Base-by-base conservation (phyloP, 1,284 basidiomycete species). In the Inonotus hispidus region DNA sequence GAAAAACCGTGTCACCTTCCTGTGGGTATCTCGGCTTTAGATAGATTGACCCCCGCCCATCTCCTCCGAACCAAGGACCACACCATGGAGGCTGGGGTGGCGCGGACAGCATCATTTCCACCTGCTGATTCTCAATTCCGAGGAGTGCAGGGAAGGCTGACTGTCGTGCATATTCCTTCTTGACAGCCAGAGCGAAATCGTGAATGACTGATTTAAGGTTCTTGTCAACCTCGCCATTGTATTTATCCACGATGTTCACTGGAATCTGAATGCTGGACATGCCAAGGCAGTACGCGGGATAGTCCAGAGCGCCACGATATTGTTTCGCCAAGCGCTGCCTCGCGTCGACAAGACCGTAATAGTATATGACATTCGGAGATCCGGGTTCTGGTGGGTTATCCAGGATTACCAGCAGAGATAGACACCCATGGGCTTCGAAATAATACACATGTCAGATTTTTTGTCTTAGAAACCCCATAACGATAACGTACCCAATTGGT, bases 11-110 rank as follows among this genome's bases (percentile, higher is more conserved):
- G 27, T 49, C 27, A 19, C 53, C 54, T 13, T 56, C 37, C 21
- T 58, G 32, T 13, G 55, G 43, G 56, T 65, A 62, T 41, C 38
- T 53, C n/a, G 61, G 50, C 21, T 43, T 37, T 13, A 66, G 53
- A 25, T 58, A 54, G n/a, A 16, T 43, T 14, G 59, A 53, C 6
- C 65, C 64, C 10, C 32, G 27, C 2, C 65, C 65, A 39, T 66
- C 65, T 21, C 61, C 65, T n/a, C 64, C 43, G 38, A 61, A 66
- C 61, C 63, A 65, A 0, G 64, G 64, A 16, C 64, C 65, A 14
- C 58, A 53, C 61, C 59, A 65, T 13, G 65, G 64, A 7, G 63
- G 55, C 3, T 60, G 58, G 4, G 58, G 47, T 4, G 58, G 58
- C 6, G 58, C 16, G 16, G 57, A 49, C 8, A 54, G 21, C 32